These are phyloP conservation scores for Termitomyces sp. DNA, from an alignment of 768 basidiomycete genomes.

Conservation along the genomic window DNA sequence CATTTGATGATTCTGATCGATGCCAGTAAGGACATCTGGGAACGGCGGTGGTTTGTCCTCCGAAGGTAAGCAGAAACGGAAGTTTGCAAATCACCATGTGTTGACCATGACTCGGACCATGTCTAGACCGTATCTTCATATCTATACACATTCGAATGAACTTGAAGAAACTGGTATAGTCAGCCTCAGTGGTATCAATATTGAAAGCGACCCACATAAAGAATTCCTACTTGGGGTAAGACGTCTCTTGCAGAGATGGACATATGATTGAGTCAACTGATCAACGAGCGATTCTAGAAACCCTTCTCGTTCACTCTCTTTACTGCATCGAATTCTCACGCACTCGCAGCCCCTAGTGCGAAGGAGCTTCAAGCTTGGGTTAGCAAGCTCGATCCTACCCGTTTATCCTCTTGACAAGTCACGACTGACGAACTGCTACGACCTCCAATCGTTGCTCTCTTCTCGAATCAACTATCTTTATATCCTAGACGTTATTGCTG, in stretches of 20 bases:
- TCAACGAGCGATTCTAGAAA: conserved; percentile 44
- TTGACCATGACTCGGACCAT: background rate
- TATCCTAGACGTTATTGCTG: conserved; percentile 5
- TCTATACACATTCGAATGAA: conserved; percentile 84
- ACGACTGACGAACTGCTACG: conserved; percentile 10
- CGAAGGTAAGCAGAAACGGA: conserved; percentile 52
- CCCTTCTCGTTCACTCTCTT: conserved; percentile 87
- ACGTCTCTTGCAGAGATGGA: conserved; percentile 14
- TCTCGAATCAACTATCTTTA: conserved; percentile 4
- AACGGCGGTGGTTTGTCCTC: conserved; percentile 81
- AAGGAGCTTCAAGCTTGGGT: conserved; percentile 89
- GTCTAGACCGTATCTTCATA: conserved; percentile 80
- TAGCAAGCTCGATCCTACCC: conserved; percentile 79
- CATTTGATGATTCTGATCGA: conserved; percentile 76
- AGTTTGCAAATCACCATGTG: background rate
- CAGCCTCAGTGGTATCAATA: conserved; percentile 78
- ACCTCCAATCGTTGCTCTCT: background rate
- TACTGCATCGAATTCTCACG: conserved; percentile 89
- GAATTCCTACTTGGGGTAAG: conserved; percentile 83
- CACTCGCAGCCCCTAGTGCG: conserved; percentile 72
- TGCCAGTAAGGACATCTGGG: conserved; percentile 79
- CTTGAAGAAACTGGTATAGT: conserved; percentile 80
- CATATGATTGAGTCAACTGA: background rate
- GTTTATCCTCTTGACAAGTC: conserved; percentile 47
- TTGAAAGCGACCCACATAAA: conserved; percentile 84